These are phyloP conservation scores for Paramarasmius palmivorus DNA, from an alignment of 1,284 basidiomycete genomes.

Conservation along the genomic window DNA sequence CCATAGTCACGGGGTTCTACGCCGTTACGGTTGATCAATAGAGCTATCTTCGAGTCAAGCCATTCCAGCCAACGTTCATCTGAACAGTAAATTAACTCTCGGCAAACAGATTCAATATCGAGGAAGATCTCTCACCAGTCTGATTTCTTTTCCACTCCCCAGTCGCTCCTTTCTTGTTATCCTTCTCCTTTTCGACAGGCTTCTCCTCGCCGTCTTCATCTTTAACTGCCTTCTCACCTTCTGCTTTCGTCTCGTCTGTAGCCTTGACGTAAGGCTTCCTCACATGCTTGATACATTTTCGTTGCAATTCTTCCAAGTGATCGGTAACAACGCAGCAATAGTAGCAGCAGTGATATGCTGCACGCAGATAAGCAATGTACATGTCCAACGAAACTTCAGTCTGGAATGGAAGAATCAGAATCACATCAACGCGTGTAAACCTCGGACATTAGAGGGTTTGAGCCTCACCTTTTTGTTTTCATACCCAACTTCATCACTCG, in stretches of 20 bases:
- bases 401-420: constrained; percentile 46
- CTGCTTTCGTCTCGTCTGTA: constrained; percentile 54
- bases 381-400: constrained; percentile 78
- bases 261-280: constrained; percentile 69
- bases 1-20: constrained; percentile 87
- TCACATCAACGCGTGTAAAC: neutral
- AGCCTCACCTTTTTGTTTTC: constrained; percentile 67
- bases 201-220: constrained; percentile 38
- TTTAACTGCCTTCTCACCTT: constrained; percentile 34
- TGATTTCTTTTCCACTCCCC: constrained; percentile 60
- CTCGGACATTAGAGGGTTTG: neutral
- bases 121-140: constrained; percentile 51
- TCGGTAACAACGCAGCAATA: constrained; percentile 92
- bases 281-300: constrained; percentile 90
- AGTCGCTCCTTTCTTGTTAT: constrained; percentile 38
- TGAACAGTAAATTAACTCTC: constrained; percentile 27
- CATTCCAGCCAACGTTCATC: constrained; percentile 88
- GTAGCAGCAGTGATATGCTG: constrained; percentile 89
- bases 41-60: constrained; percentile 81
- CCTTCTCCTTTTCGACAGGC: constrained; percentile 44
- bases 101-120: constrained; percentile 13
- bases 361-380: constrained; percentile 82
- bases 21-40: constrained; percentile 72
- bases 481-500: constrained; percentile 61
- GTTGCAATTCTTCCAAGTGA: constrained; percentile 90